phyloP scores from a whole-genome alignment of 495 filamentous ascomycete species.

The Penicillium antarcticum region DNA sequence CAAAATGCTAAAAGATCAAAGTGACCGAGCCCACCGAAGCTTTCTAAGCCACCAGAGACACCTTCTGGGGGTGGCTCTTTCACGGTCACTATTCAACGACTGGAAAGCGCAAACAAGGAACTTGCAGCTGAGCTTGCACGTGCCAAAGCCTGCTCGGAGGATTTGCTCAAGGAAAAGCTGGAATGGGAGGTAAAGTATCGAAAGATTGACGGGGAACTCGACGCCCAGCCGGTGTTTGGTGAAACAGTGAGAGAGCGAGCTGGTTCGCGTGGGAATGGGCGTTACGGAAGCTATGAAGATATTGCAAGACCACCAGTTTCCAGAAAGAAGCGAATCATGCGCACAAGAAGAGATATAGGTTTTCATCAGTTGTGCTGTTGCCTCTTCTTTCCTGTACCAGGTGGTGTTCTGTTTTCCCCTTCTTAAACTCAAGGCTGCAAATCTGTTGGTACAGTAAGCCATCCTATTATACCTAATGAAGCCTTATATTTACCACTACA shows the following conservation, averaged over 20 bases:
- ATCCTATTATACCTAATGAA: background rate
- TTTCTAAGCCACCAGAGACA: background rate
- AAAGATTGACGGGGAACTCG: background rate
- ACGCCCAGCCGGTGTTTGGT: background rate
- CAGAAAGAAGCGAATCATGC: background rate
- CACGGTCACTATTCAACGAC: constrained; percentile 1
- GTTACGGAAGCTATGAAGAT: background rate
- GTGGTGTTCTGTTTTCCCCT: background rate
- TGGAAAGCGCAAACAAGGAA: background rate
- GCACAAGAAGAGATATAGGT: background rate
- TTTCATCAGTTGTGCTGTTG: background rate
- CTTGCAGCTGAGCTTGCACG: background rate
- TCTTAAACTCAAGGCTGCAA: background rate
- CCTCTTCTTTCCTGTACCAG: background rate
- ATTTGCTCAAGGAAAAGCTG: background rate
- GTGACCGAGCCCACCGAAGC: background rate
- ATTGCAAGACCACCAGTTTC: background rate
- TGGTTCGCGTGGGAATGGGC: background rate
- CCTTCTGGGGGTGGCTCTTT: background rate
- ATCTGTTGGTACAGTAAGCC: background rate
- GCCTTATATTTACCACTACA: too few species aligned
- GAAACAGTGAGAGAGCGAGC: background rate
- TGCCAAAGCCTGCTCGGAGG: background rate
- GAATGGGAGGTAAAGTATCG: background rate
- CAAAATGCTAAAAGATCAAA: background rate